A percentile compares a stretch with the other conserved stretches of the same genome.
Evolutionary conservation across 306 rosid species (phyloP).

Genomic region (Lathyrus sativus): DNA sequence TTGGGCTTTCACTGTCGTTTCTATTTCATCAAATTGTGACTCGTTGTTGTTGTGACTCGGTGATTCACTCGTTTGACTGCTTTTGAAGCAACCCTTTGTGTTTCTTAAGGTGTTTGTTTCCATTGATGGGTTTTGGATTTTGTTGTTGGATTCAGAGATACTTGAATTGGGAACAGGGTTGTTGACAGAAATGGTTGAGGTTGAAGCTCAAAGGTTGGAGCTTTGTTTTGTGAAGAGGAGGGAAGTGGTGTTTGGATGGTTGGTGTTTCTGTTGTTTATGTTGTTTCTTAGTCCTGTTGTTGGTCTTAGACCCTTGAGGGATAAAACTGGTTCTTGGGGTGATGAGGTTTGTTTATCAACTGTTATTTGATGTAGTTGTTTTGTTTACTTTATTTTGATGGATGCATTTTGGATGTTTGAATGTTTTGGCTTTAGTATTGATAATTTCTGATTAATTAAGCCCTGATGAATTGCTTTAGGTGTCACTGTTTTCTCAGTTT

Average conservation of each 20-base stretch:
- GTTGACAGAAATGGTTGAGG: conserved; percentile 57
- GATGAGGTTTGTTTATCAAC: conserved; percentile 74
- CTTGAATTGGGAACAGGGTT: conserved; percentile 36
- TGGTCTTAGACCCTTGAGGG: conserved; percentile 88
- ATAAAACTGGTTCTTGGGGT: conserved; percentile 86
- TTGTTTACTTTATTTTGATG: background rate
- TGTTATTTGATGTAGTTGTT: conserved; percentile 1
- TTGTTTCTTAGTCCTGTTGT: conserved; percentile 63
- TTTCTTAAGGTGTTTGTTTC: conserved; percentile 47
- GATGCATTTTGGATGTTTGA: conserved; percentile 17
- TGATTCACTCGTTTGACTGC: conserved; percentile 63
- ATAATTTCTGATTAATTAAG: conserved; percentile 1
- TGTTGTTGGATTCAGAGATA: conserved; percentile 43
- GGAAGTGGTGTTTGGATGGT: conserved; percentile 48
- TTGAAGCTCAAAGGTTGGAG: conserved; percentile 42
- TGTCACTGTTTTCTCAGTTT: background rate
- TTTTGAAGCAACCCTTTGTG: conserved; percentile 69
- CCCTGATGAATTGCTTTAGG: conserved; percentile 9
- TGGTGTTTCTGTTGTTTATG: conserved; percentile 42
- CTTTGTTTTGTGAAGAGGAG: conserved; percentile 42
- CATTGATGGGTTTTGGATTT: conserved; percentile 51
- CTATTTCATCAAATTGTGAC: conserved; percentile 53
- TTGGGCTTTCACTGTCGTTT: conserved; percentile 74
- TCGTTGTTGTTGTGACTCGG: conserved; percentile 50
- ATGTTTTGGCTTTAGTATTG: conserved; percentile 1